Conservation (phyloP, 1,139 yeast genomes). For the Yamadazyma jaroonii region DNA sequence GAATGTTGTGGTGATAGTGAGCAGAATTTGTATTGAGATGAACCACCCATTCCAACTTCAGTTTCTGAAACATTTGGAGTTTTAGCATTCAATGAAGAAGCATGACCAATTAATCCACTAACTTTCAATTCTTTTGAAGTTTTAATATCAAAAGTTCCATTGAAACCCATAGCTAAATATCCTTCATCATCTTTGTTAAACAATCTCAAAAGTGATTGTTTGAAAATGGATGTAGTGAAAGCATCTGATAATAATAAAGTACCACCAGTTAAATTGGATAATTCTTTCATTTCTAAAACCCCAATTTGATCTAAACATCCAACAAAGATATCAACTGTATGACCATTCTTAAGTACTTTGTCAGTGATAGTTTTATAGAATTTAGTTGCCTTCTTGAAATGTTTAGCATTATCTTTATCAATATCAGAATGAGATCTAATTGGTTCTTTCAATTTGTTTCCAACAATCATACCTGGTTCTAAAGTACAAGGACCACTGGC, state of each 20-base stretch:
- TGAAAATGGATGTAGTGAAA: conserved; percentile 93
- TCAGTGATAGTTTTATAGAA: conserved; percentile 79
- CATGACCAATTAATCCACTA: conserved; percentile 93
- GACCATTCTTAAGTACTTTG: conserved; percentile 70
- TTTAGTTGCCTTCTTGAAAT: conserved; percentile 85
- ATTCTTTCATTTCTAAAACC: conserved; percentile 90
- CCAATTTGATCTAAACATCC: conserved; percentile 99
- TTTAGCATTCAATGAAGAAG: conserved; percentile 65
- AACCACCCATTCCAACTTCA: conserved; percentile 91
- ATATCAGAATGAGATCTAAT: conserved; percentile 96
- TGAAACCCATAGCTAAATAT: conserved; percentile 81
- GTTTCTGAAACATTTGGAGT: conserved; percentile 81
- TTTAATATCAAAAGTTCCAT: conserved; percentile 80
- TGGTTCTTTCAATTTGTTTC: conserved; percentile 89
- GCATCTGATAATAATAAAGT: conserved; percentile 88
- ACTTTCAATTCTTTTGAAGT: conserved; percentile 88
- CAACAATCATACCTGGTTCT: conserved; percentile 93
- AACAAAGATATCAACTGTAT: conserved; percentile 89
- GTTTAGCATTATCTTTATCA: conserved; percentile 75
- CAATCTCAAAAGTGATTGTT: conserved; percentile 86
- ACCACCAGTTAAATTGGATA: conserved; percentile 92
- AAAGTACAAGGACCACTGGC: conserved; percentile 96
- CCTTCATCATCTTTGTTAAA: conserved; percentile 87
- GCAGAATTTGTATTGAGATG: conserved; percentile 84
- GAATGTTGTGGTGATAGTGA: conserved; percentile 83